Base-by-base conservation (phyloP, 1,139 yeast species). In the Hansenula sp. region DNA sequence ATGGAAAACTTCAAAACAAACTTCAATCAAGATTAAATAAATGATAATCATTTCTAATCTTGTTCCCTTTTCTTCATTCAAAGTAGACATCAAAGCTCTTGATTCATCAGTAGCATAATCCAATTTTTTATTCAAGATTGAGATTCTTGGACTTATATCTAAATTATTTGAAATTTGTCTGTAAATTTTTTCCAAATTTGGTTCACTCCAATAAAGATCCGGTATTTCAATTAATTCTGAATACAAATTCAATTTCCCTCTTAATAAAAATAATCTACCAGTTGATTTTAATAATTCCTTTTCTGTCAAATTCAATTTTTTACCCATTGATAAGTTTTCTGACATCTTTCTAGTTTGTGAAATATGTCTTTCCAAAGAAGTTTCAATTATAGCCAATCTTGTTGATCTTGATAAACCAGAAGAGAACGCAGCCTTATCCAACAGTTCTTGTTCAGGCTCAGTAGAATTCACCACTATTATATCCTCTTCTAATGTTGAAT, bases 171-270 rank as follows among this genome's bases (percentile, higher is more conserved):
- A 83, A 5, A 87, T 79, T 19, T 77, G 71, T 37, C 80, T 74
- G 60, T 87, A 89, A 16, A 88, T 77, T 41, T 71, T 72, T 56
- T 89, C 97, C 41, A 89, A 66, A 29, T 79, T 77, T 1, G 96
- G 95, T 53, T 88, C 96, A 40, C 88, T 77, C 97, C 97, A 89
- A 61, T 88, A 89, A 36, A 88, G 63, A 59, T 89, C 97, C 0
- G 97, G 97, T 0, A 95, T 87, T 53, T 89, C 97, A 33, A 87
- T 87, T 41, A 89, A 71, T 55, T 89, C 96, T n/a, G 92, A 82
- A 59, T 89, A 87, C 35, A 89, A 64, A 53, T 89, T 89, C 47
- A 89, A 69, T 51, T 83, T 83, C 1, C 95, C 96, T 44, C 97
- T 67, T 18, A 89, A 68, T 36, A 84, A 66, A 44, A 89, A 75